Evolutionary conservation across 2,329 filamentous ascomycete genomes (phyloP).

Genomic region (Hyphodiscus sp.): DNA sequence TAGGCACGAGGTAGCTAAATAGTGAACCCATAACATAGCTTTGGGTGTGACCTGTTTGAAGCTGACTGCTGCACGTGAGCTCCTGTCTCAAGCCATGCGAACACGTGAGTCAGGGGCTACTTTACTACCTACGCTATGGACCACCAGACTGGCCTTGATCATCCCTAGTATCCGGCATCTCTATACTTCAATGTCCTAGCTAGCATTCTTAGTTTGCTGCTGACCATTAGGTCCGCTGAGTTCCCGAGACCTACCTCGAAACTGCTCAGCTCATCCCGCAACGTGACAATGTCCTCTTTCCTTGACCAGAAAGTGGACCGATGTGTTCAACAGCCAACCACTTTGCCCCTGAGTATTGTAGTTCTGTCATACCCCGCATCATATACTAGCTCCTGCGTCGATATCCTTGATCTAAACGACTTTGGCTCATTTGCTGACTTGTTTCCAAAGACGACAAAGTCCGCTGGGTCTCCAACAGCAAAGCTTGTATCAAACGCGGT

Average conservation of each 20-base stretch:
- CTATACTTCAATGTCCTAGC: no score
- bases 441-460: conserved; percentile 26
- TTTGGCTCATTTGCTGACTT: conserved; percentile 4
- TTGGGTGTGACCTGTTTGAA: background rate
- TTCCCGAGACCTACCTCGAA: no score
- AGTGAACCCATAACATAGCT: no score
- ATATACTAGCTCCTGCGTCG: conserved; percentile 25
- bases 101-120: conserved; percentile 12
- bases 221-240: no score
- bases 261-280: no score
- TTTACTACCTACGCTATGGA: background rate
- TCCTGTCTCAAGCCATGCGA: background rate
- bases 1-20: background rate
- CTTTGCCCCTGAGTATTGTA: conserved; percentile 6
- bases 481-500: conserved; percentile 12
- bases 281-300: no score
- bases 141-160: no score
- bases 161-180: no score
- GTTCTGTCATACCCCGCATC: conserved; percentile 24
- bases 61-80: conserved; percentile 4
- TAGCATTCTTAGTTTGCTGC: no score
- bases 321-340: conserved; percentile 1
- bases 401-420: conserved; percentile 22
- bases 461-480: conserved; percentile 21
- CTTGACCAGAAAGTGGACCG: background rate